Conservation (phyloP, 2,329 filamentous ascomycete species). For the Colletotrichum destructivum region DNA sequence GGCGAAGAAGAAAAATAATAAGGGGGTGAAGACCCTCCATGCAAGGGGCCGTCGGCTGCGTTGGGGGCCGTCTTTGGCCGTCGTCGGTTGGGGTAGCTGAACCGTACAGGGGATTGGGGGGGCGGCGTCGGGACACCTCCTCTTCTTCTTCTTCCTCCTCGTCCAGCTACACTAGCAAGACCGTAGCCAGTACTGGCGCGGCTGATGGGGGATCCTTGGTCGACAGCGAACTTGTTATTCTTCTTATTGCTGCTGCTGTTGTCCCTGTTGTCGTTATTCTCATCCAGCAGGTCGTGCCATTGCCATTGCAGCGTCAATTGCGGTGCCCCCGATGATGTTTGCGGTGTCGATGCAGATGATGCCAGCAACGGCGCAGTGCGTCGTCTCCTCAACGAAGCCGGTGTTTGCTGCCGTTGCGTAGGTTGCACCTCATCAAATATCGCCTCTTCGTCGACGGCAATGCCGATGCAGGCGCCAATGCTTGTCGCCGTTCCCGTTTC, state of each 20-base stretch:
- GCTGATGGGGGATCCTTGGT: constrained; percentile 16
- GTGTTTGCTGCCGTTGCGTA: background rate
- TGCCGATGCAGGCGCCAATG: constrained; percentile 36
- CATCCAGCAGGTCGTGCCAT: constrained; percentile 20
- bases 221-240: background rate
- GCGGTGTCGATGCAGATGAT: constrained; percentile 8
- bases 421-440: background rate
- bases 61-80: constrained; percentile 38
- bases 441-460: constrained; percentile 35
- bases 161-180: background rate
- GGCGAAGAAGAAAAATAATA: constrained; percentile 22
- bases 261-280: background rate
- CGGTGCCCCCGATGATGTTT: constrained; percentile 29
- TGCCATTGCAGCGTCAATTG: constrained; percentile 28
- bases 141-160: too few relatives aligned
- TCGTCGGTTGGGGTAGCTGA: constrained; percentile 40
- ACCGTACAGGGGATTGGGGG: constrained; percentile 37
- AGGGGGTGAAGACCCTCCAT: constrained; percentile 21
- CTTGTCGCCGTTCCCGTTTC: constrained; percentile 40
- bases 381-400: background rate
- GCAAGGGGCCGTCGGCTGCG: constrained; percentile 35
- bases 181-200: constrained; percentile 1
- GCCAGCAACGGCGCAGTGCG: too few relatives aligned
- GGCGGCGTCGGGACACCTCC: constrained; percentile 15
- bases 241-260: background rate